phyloP scores from a whole-genome alignment of 306 rosid genomes.

The Citrullus amarus region DNA sequence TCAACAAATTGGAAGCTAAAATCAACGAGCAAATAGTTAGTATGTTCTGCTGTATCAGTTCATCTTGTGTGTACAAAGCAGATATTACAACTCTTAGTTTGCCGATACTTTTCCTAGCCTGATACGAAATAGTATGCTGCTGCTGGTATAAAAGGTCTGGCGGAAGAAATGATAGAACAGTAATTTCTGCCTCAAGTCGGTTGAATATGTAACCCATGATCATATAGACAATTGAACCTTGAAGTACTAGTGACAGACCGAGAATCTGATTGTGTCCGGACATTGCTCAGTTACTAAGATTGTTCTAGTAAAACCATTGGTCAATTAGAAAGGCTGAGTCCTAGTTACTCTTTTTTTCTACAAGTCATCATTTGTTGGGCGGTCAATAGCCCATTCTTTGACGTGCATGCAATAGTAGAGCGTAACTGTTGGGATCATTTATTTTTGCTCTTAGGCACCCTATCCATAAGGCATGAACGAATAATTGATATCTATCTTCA shows the following conservation, averaged over 20 bases:
- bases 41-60: not conserved
- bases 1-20: not conserved
- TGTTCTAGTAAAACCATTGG: not conserved
- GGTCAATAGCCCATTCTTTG: not conserved
- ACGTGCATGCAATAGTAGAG: not conserved
- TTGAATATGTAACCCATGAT: not conserved
- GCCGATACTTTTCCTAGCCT: not conserved
- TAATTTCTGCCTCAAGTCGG: not conserved
- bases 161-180: not conserved
- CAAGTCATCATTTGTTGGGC: not conserved
- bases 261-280: not conserved
- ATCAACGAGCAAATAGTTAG: not conserved
- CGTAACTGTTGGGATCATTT: not conserved
- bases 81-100: not conserved
- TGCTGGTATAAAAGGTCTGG: not conserved
- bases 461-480: not conserved
- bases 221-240: not conserved
- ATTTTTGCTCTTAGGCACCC: not conserved
- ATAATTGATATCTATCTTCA: not conserved
- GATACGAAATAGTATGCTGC: not conserved
- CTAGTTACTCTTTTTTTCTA: not conserved
- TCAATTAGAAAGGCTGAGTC: not conserved
- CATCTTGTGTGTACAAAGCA: not conserved
- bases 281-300: not conserved
- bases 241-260: not conserved